phyloP scores from a whole-genome alignment of 805 yeast genomes.

The Starmera pachycereana region DNA sequence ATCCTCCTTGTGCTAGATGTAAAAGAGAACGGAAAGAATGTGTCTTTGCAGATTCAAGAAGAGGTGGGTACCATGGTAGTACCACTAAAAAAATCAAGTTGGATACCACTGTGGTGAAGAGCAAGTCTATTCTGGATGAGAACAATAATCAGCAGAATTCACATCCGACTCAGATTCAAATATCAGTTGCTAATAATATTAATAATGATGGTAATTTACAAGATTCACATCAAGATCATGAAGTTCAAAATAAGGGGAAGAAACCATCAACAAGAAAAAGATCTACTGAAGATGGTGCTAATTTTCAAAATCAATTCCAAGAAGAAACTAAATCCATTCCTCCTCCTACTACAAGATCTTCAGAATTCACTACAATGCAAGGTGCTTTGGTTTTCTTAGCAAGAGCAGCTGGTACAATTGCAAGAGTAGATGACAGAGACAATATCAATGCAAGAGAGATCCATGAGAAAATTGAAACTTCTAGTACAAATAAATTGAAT shows the following conservation, averaged over 20 bases:
- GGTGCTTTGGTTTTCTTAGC: conserved; percentile 68
- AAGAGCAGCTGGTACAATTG: conserved; percentile 69
- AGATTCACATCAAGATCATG: background rate
- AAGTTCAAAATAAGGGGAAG: background rate
- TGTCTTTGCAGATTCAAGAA: conserved; percentile 48
- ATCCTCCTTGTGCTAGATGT: conserved; percentile 83
- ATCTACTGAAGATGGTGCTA: background rate
- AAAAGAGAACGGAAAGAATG: conserved; percentile 76
- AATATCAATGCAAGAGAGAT: conserved; percentile 41
- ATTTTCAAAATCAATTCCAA: background rate
- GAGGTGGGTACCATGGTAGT: conserved; percentile 32
- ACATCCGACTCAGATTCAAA: no score
- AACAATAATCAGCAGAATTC: no score
- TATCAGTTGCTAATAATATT: no score
- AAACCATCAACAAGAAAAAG: background rate
- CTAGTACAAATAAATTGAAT: background rate
- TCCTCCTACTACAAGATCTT: conserved; percentile 10
- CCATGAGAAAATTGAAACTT: conserved; percentile 36
- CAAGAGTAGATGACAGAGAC: conserved; percentile 58
- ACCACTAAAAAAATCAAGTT: conserved; percentile 16
- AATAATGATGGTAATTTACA: no score
- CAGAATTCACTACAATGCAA: conserved; percentile 27
- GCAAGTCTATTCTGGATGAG: no score
- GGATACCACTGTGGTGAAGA: conserved; percentile 3
- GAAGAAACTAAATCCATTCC: conserved; percentile 8